Conservation (phyloP, 2,329 filamentous ascomycete species). For the Epichloe amarillans region DNA sequence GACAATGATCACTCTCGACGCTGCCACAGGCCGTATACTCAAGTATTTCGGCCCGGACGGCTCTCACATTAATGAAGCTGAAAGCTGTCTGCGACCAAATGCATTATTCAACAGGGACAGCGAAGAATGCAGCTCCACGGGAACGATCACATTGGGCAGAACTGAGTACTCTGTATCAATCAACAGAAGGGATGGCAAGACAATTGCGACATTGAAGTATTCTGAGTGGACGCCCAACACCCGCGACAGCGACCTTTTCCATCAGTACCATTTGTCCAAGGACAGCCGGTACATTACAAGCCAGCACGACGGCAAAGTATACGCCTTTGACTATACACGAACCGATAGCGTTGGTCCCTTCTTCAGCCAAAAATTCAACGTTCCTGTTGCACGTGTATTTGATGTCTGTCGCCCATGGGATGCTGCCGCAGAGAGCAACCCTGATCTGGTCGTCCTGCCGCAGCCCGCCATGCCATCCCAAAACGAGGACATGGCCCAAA, state of each 20-base stretch:
- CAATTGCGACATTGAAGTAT: constrained; percentile 81
- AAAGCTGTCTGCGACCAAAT: constrained; percentile 62
- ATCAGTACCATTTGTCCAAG: constrained; percentile 66
- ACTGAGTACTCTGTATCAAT: constrained; percentile 87
- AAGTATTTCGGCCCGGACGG: constrained; percentile 73
- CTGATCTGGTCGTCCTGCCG: constrained; percentile 70
- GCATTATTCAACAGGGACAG: constrained; percentile 51
- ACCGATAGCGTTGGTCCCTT: constrained; percentile 37
- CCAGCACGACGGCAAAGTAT: constrained; percentile 70
- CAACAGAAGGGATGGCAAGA: constrained; percentile 57
- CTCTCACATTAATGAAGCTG: constrained; percentile 51
- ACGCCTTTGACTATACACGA: constrained; percentile 60
- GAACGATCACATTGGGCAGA: constrained; percentile 70
- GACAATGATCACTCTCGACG: constrained; percentile 78
- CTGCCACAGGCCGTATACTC: constrained; percentile 66
- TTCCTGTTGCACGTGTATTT: constrained; percentile 77
- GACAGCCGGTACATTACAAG: constrained; percentile 85
- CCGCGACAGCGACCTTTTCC: constrained; percentile 73
- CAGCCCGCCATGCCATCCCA: constrained; percentile 59
- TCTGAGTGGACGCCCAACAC: constrained; percentile 93
- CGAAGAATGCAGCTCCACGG: constrained; percentile 66
- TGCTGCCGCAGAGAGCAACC: constrained; percentile 47
- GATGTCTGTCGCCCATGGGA: constrained; percentile 68
- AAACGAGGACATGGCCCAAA: constrained; percentile 34
- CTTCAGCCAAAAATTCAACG: constrained; percentile 56